These are phyloP conservation scores for Leccinum uliginosum DNA, from an alignment of 768 basidiomycete species.

Conservation along the genomic window DNA sequence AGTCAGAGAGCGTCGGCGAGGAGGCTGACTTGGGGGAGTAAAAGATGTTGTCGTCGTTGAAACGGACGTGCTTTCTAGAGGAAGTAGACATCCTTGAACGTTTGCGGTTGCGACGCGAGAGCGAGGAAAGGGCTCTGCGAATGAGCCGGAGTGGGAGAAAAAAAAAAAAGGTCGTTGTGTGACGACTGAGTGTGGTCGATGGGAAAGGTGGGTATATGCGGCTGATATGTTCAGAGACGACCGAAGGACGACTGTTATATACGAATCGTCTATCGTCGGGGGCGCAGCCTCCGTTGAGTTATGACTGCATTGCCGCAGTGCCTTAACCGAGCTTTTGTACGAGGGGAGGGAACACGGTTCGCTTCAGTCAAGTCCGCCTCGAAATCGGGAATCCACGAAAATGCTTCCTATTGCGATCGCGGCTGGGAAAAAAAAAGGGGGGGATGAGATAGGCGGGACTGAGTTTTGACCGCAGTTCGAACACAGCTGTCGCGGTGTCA, in stretches of 20 bases:
- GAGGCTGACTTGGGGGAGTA: constrained; percentile 26
- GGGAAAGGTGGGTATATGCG: background rate
- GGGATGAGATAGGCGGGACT: background rate
- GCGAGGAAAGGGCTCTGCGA: constrained; percentile 7
- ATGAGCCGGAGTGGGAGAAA: constrained; percentile 4
- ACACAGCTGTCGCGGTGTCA: constrained; percentile 16
- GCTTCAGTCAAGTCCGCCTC: constrained; percentile 5
- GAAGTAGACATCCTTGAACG: constrained; percentile 16
- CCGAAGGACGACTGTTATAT: constrained; percentile 14
- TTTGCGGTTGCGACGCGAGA: constrained; percentile 6
- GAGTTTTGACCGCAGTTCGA: background rate
- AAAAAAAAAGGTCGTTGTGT: constrained; percentile 8
- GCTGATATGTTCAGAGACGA: constrained; percentile 1
- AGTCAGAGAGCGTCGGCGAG: constrained; percentile 25
- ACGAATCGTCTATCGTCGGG: constrained; percentile 14
- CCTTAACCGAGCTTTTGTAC: constrained; percentile 1
- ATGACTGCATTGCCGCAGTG: constrained; percentile 27
- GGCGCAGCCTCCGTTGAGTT: constrained; percentile 23
- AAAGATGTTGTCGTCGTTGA: constrained; percentile 30
- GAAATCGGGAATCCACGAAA: constrained; percentile 13
- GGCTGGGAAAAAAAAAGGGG: background rate
- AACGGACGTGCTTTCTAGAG: constrained; percentile 27
- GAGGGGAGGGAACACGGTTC: constrained; percentile 1
- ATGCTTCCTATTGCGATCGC: constrained; percentile 11
- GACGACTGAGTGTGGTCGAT: background rate